Conservation (phyloP, 768 basidiomycete genomes). For the Lactarius evosmus region DNA sequence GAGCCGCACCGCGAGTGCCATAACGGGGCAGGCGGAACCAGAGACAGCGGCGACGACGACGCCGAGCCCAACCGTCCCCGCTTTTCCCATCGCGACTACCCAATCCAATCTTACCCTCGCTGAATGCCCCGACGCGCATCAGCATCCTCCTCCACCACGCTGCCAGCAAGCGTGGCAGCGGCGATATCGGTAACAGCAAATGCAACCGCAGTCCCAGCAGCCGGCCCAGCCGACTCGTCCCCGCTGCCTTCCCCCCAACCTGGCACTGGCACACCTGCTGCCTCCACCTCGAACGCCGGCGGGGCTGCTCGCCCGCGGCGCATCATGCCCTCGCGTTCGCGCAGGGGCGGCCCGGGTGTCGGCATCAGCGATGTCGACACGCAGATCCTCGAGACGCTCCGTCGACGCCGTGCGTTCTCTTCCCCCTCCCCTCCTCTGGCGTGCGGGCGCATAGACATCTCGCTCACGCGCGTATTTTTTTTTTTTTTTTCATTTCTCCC, state of each 20-base stretch:
- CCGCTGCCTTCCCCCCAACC: slow-evolving; percentile 13
- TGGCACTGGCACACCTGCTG: too few species aligned
- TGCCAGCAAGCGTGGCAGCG: background rate
- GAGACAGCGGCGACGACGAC: slow-evolving; percentile 23
- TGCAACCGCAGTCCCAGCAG: background rate
- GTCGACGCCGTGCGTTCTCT: slow-evolving; percentile 62
- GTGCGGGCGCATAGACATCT: background rate
- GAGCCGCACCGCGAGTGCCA: slow-evolving; percentile 17
- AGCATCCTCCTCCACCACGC: slow-evolving; percentile 10
- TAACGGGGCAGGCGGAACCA: slow-evolving; percentile 21
- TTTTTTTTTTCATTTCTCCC: background rate
- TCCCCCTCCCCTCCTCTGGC: background rate
- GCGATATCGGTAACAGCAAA: background rate
- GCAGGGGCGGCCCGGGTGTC: slow-evolving; percentile 77
- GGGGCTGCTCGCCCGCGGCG: slow-evolving; percentile 57
- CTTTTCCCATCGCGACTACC: background rate
- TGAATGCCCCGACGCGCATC: slow-evolving; percentile 25
- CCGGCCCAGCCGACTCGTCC: background rate
- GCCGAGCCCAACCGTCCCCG: slow-evolving; percentile 1
- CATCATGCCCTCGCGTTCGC: slow-evolving; percentile 75
- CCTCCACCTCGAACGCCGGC: slow-evolving; percentile 9
- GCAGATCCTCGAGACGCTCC: slow-evolving; percentile 79
- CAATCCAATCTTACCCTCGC: background rate
- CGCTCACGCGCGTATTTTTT: background rate
- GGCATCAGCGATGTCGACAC: slow-evolving; percentile 76